These are phyloP conservation scores for Alternaria incomplexa DNA, from an alignment of 2,329 filamentous ascomycete genomes.

Conservation along the genomic window DNA sequence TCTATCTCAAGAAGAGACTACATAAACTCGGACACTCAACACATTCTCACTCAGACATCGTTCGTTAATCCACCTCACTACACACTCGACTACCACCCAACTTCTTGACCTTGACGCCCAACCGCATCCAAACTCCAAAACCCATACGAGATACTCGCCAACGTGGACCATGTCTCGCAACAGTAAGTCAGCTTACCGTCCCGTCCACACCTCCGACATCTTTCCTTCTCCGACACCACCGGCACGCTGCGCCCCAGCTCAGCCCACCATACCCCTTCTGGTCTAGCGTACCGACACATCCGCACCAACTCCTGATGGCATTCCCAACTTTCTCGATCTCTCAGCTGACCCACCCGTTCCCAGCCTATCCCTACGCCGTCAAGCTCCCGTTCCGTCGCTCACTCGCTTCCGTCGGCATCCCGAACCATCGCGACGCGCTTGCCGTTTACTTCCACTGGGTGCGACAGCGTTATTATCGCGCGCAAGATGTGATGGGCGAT, in stretches of 20 bases:
- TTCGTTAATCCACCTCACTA: not conserved
- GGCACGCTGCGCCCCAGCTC: not conserved
- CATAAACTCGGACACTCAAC: not conserved
- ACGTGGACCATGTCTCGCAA: constrained; percentile 8
- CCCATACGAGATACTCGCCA: not conserved
- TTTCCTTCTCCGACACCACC: not conserved
- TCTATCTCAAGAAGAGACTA: not conserved
- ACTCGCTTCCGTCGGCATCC: constrained; percentile 27
- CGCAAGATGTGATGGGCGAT: not conserved
- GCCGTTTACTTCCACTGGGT: constrained; percentile 32
- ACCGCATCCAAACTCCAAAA: not conserved
- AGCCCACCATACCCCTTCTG: not conserved
- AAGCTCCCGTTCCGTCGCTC: constrained; percentile 16
- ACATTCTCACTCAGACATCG: not conserved
- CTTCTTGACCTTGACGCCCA: not conserved
- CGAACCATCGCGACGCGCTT: constrained; percentile 27
- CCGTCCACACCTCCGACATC: not conserved
- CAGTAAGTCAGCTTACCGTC: constrained; percentile 5
- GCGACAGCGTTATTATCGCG: constrained; percentile 18
- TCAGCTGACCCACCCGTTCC: constrained; percentile 5
- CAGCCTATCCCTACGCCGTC: constrained; percentile 4
- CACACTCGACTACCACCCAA: not conserved
- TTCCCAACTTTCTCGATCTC: not conserved
- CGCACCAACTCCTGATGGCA: not conserved
- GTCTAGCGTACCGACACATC: not conserved